Evolutionary conservation across 1,284 basidiomycete species (phyloP), one percentile per base, ranked within the genome.

Genomic region (Sporisorium sorghi): DNA sequence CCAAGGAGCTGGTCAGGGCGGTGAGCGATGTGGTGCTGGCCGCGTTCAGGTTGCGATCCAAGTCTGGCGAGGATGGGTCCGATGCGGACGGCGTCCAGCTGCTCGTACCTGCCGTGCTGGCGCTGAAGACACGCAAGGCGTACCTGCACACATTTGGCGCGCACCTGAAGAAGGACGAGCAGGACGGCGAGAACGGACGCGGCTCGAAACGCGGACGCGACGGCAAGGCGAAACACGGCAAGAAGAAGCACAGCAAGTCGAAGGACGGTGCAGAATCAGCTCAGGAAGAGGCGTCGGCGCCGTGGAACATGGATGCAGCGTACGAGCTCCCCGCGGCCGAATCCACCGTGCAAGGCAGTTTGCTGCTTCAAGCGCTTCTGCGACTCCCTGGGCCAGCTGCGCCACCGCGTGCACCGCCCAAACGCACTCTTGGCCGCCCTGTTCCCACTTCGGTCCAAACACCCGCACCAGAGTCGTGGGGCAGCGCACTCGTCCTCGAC

Each of bases 351-450:
- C 81, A 82, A 43, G 79, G 82, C 10, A 82, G 79, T 47, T 42
- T 84, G 12, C 56, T 83, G 0, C 68, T 83, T 9, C 83, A 84
- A 49, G 55, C 74, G 7, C 55, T 83, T 0, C 50, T 70, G 0
- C 66, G 64, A 10, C 64, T 83, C 14, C 63, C 65, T 2, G 43
- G 66, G 5, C 74, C 81, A 62, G 32, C 47, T 26, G 30, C 52
- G 62, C 46, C 77, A 42, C 47, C 46, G 39, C 47, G 33, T n/a
- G 67, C 33, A 5, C 52, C 67, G 58, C 71, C 65, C 40, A 68
- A 48, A 37, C 67, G 55, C 21, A 74, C 49, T 0, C 68, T 54
- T 19, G 68, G 60, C 19, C 60, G 71, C 10, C 44, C 65, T 8
- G 24, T n/a, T 8, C 58, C 65, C 24, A 10, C 50, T 2, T 3